Percentiles rank a stretch among this genome's conserved stretches.
Conservation (phyloP, 495 filamentous ascomycete genomes). For the Usnea hakonensis region DNA sequence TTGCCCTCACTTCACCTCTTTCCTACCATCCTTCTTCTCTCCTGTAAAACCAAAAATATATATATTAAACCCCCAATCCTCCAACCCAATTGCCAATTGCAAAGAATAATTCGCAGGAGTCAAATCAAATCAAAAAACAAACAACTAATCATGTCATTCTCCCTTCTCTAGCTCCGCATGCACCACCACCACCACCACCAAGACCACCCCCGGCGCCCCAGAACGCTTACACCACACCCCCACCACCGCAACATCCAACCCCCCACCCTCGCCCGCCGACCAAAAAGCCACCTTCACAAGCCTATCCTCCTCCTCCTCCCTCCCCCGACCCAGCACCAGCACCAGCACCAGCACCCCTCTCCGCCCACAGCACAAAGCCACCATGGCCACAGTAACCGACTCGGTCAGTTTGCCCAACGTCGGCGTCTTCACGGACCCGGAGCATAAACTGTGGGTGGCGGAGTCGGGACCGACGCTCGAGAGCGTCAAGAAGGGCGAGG, state of each 20-base stretch:
- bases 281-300: slow-evolving; percentile 17
- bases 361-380: slow-evolving; percentile 13
- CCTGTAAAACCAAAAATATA: too few relatives aligned
- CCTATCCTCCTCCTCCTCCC: slow-evolving; percentile 10
- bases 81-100: too few relatives aligned
- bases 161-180: slow-evolving; percentile 6
- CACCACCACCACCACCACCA: too few relatives aligned
- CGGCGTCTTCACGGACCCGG: slow-evolving; percentile 88
- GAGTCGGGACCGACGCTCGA: slow-evolving; percentile 68
- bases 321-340: too few relatives aligned
- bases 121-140: neutral
- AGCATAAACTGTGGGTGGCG: slow-evolving; percentile 84
- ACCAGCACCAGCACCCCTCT: neutral
- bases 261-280: slow-evolving; percentile 3
- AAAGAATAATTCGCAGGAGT: too few relatives aligned
- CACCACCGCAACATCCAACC: slow-evolving; percentile 1
- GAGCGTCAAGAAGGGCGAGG: slow-evolving; percentile 59
- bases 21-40: slow-evolving; percentile 1
- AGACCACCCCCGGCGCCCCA: slow-evolving; percentile 8
- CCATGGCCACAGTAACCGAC: slow-evolving; percentile 17
- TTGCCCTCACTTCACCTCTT: too few relatives aligned
- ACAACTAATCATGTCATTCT: slow-evolving; percentile 2
- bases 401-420: slow-evolving; percentile 66
- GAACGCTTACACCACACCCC: neutral
- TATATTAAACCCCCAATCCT: too few relatives aligned